These are phyloP conservation scores for Rhizophagus prolifer DNA, from an alignment of 192 early-diverging fungal genomes.

Conservation along the genomic window DNA sequence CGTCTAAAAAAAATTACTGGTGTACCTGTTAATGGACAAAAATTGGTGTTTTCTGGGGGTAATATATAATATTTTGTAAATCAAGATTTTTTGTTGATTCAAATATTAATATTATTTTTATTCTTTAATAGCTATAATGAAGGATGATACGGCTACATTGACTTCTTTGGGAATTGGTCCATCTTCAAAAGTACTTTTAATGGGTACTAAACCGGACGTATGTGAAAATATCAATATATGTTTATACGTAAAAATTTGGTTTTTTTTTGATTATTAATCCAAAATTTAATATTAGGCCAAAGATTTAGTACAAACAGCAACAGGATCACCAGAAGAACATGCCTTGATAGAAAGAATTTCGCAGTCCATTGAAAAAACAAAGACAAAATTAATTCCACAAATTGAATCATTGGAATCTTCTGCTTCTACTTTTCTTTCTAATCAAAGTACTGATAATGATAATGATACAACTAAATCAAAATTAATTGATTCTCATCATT, in stretches of 20 bases:
- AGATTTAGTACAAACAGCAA: constrained; percentile 43
- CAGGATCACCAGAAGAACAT: constrained; percentile 55
- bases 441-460: constrained; percentile 40
- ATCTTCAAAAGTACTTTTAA: constrained; percentile 71
- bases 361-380: constrained; percentile 36
- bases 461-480: constrained; percentile 56
- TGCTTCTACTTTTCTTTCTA: constrained; percentile 32
- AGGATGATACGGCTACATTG: constrained; percentile 71
- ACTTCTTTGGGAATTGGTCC: constrained; percentile 71
- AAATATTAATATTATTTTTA: background rate
- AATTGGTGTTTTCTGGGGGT: constrained; percentile 74
- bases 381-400: constrained; percentile 37
- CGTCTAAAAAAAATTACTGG: constrained; percentile 71
- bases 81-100: background rate
- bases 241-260: too few species aligned
- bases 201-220: constrained; percentile 68
- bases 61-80: constrained; percentile 28
- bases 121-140: constrained; percentile 58
- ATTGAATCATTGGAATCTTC: constrained; percentile 49
- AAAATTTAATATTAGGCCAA: constrained; percentile 29
- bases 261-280: background rate
- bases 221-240: constrained; percentile 11
- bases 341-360: constrained; percentile 49
- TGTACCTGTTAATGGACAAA: constrained; percentile 76
- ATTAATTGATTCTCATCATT: constrained; percentile 63